Percentiles rank a stretch among this genome's conserved stretches.
Conservation (phyloP, 306 rosid genomes). For the Prunus davidiana region DNA sequence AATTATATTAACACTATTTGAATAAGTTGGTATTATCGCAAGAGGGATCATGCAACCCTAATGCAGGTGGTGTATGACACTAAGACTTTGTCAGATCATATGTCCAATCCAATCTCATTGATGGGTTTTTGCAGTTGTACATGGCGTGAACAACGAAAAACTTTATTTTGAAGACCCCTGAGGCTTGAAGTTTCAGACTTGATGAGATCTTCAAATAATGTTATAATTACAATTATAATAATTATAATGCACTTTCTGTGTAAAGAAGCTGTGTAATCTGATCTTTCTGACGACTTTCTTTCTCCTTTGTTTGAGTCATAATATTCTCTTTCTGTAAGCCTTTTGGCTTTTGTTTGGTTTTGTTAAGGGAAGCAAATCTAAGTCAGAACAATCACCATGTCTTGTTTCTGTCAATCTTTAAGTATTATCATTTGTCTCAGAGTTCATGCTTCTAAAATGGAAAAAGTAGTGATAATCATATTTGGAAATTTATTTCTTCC, state of each 20-base stretch:
- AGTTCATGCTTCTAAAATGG: constrained; percentile 36
- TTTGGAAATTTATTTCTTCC: too few relatives aligned
- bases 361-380: constrained; percentile 59
- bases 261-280: not conserved
- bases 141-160: constrained; percentile 60
- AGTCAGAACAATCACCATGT: constrained; percentile 64
- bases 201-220: not conserved
- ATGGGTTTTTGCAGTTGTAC: constrained; percentile 31
- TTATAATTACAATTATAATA: not conserved
- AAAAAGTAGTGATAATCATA: too few relatives aligned
- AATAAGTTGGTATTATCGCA: not conserved
- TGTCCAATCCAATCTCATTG: constrained; percentile 72
- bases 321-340: constrained; percentile 43
- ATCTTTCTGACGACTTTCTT: not conserved
- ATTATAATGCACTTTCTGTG: not conserved
- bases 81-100: constrained; percentile 54
- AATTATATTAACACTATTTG: not conserved
- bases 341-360: constrained; percentile 54
- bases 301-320: constrained; percentile 45
- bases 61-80: constrained; percentile 22
- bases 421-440: constrained; percentile 32
- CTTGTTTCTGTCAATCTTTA: constrained; percentile 72
- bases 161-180: constrained; percentile 3
- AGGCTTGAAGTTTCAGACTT: not conserved
- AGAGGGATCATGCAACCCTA: constrained; percentile 1